Evolutionary conservation across 2,329 filamentous ascomycete species (phyloP), one percentile per base, ranked within the genome.

Genomic region (Botrytis sinoallii): DNA sequence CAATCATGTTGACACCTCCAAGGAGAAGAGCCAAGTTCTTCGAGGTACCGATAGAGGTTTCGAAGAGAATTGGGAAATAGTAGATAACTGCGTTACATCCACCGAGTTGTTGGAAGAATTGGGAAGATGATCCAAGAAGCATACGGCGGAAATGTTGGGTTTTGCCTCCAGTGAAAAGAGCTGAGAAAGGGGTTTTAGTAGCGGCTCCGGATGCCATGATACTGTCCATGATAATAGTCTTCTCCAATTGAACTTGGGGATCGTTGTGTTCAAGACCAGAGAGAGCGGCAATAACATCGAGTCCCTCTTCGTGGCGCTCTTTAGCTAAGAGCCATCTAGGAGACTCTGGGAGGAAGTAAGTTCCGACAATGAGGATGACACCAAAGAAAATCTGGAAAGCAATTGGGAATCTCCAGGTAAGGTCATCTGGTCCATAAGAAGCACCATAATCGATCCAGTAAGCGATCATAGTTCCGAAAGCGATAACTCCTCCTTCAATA

Each of bases 371-470:
- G 44, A 99, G 88, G 69, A 98, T 86, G 55, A 89, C 87, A 59
- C 95, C 96, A 93, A 98, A 98, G 71, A 97, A 82, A 79, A 95
- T 96, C 83, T 98, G 96, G 90, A 97, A 93, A 65, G 94, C 84
- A 70, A 99, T 86, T 1, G 96, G 96, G 69, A 98, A 81, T 64
- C 96, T 91, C 96, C 96, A 99, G 4, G 95, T 93, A 84, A 92
- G 87, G 82, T 98, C 86, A 79, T 87, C 92, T 75, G 93, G 84
- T 80, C 98, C 97, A 81, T 88, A 98, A 70, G 92, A 95, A 83
- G 94, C 97, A 79, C 96, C 95, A 83, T 98, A 98, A 82, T 98
- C 96, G 57, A 98, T 95, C 96, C 96, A 99, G 52, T 98, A 95
- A 78, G 95, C 98, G 71, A 94, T 94, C 75, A 98, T 91, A 81